Percentiles rank a stretch among this genome's conserved stretches.
Conservation (phyloP, 495 filamentous ascomycete genomes). For the Aspergillus bertholletiae region DNA sequence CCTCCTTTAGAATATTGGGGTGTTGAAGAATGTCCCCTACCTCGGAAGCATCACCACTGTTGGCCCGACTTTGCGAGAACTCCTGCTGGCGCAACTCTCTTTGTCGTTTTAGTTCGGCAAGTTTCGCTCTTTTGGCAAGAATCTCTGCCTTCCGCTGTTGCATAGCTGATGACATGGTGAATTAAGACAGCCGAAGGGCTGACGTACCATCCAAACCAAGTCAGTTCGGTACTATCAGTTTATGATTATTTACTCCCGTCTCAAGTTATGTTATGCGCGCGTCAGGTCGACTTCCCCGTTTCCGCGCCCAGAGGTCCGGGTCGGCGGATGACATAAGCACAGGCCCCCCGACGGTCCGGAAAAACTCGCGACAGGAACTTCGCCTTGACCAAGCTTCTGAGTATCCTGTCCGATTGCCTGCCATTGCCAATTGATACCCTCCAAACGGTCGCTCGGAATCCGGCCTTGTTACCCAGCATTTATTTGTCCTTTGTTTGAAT, state of each 20-base stretch:
- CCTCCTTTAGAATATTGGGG: background rate
- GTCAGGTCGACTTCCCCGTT: background rate
- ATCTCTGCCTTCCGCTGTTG: slow-evolving; percentile 93
- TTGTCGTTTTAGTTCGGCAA: slow-evolving; percentile 92
- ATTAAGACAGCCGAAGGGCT: background rate
- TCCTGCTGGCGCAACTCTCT: slow-evolving; percentile 77
- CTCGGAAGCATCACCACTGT: slow-evolving; percentile 56
- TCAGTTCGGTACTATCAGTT: background rate
- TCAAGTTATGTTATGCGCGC: background rate
- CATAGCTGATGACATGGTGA: slow-evolving; percentile 47
- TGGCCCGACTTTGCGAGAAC: slow-evolving; percentile 59
- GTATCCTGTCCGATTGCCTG: slow-evolving; percentile 27
- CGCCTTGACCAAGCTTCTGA: slow-evolving; percentile 30
- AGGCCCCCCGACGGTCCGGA: slow-evolving; percentile 41
- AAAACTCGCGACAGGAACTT: slow-evolving; percentile 53
- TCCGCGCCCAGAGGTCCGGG: slow-evolving; percentile 9
- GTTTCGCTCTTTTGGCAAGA: slow-evolving; percentile 86
- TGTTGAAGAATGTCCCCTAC: slow-evolving; percentile 25
- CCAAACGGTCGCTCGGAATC: slow-evolving; percentile 31
- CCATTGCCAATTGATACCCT: slow-evolving; percentile 42
- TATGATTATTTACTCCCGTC: background rate
- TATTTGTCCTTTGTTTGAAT: slow-evolving; percentile 20
- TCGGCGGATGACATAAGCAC: slow-evolving; percentile 44
- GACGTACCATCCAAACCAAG: background rate
- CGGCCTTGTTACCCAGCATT: slow-evolving; percentile 17